Percentiles rank a stretch among this genome's conserved stretches.
phyloP scores from a whole-genome alignment of 495 filamentous ascomycete genomes.

The Podospora anserina region DNA sequence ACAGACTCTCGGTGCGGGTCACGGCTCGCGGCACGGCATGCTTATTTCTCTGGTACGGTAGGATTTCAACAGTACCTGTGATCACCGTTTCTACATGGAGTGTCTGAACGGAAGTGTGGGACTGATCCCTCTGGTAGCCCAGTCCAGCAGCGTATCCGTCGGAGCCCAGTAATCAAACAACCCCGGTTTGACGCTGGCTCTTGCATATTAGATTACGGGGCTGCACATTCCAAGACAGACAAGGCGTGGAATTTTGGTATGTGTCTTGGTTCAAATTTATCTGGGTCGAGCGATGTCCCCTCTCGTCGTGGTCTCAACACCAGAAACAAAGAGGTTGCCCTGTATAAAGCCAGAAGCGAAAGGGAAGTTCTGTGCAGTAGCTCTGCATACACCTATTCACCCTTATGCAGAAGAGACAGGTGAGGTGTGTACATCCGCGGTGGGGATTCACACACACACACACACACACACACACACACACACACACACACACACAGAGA shows the following conservation, averaged over 20 bases:
- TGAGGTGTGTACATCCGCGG: too few species aligned
- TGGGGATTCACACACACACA: too few species aligned
- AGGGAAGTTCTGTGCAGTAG: neutral
- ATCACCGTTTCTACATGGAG: neutral
- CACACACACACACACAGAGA: too few species aligned
- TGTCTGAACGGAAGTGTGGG: neutral
- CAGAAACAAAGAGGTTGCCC: too few species aligned
- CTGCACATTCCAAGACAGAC: neutral
- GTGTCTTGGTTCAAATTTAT: neutral
- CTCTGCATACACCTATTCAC: neutral
- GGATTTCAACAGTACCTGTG: too few species aligned
- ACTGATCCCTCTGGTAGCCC: neutral
- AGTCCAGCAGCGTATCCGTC: too few species aligned
- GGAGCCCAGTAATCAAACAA: too few species aligned
- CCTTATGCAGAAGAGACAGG: too few species aligned
- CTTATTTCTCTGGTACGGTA: too few species aligned
- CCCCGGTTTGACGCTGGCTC: too few species aligned
- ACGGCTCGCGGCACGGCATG: neutral
- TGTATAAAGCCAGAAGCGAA: neutral
- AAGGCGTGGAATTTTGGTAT: neutral
- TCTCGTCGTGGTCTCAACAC: neutral
- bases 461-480: too few species aligned
- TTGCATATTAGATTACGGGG: too few species aligned
- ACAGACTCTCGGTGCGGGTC: neutral
- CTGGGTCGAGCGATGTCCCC: neutral